A percentile compares a stretch with the other conserved stretches of the same genome.
phyloP scores from a whole-genome alignment of 495 filamentous ascomycete species.

The Mytilinidion resinicola region DNA sequence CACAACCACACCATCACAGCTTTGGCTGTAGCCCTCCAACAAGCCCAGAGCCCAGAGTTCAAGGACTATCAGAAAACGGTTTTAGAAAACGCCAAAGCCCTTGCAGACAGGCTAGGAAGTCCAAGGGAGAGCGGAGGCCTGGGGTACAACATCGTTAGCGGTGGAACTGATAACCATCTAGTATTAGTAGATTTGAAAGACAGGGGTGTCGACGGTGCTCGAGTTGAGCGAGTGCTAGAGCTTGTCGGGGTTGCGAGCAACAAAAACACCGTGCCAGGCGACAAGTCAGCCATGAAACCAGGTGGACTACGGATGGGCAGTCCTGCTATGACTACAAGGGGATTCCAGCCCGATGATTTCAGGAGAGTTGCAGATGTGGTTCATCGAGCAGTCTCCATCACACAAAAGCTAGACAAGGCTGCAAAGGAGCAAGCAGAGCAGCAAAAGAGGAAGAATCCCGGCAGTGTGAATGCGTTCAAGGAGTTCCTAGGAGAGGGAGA shows the following conservation, averaged over 20 bases:
- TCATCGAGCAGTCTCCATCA: slow-evolving; percentile 82
- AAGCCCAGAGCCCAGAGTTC: slow-evolving; percentile 89
- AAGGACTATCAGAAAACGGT: slow-evolving; percentile 93
- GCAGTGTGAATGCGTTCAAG: slow-evolving; percentile 75
- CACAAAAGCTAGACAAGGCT: slow-evolving; percentile 73
- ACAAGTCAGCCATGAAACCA: slow-evolving; percentile 94
- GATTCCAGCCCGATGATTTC: slow-evolving; percentile 84
- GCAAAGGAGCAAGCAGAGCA: slow-evolving; percentile 70
- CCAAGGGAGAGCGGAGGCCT: slow-evolving; percentile 58
- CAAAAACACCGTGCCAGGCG: slow-evolving; percentile 97
- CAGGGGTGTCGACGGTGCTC: slow-evolving; percentile 79
- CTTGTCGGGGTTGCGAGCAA: slow-evolving; percentile 98
- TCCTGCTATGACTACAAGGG: slow-evolving; percentile 96
- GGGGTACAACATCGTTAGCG: slow-evolving; percentile 87
- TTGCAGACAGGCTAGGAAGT: slow-evolving; percentile 56
- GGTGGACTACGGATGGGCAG: slow-evolving; percentile 93
- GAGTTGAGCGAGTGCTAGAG: slow-evolving; percentile 93
- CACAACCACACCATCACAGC: slow-evolving; percentile 99
- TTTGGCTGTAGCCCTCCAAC: slow-evolving; percentile 91
- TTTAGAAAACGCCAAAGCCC: slow-evolving; percentile 83
- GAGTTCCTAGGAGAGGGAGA: slow-evolving; percentile 78
- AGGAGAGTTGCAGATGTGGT: slow-evolving; percentile 84
- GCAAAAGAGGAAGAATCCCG: slow-evolving; percentile 72
- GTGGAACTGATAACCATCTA: slow-evolving; percentile 97
- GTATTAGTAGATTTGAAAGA: slow-evolving; percentile 86